These are phyloP conservation scores for Amanita jacksonii DNA, from an alignment of 768 basidiomycete species.

Conservation along the genomic window DNA sequence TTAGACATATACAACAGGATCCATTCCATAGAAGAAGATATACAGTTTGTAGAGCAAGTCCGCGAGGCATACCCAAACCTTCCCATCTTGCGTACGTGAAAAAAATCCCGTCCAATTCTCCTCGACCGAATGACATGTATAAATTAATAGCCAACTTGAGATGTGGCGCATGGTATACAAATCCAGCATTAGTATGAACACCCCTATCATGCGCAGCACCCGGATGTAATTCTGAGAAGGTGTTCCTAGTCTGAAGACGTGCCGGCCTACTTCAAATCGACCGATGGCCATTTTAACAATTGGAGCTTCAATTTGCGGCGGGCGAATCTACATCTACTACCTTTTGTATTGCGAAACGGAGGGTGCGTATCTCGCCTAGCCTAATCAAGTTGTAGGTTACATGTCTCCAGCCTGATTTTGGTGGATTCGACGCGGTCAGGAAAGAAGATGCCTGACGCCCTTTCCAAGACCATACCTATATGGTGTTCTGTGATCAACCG, in stretches of 20 bases:
- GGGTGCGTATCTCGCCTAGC: conserved; percentile 40
- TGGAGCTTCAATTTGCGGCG: conserved; percentile 83
- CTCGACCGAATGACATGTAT: background rate
- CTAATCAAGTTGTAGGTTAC: conserved; percentile 2
- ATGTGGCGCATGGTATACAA: conserved; percentile 91
- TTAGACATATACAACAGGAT: conserved; percentile 80
- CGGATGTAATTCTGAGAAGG: conserved; percentile 5
- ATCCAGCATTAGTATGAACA: conserved; percentile 48
- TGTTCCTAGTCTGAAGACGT: conserved; percentile 21
- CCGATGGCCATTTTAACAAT: conserved; percentile 77
- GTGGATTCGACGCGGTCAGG: conserved; percentile 92
- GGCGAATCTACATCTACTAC: conserved; percentile 73
- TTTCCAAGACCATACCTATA: conserved; percentile 89
- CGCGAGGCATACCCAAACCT: conserved; percentile 30
- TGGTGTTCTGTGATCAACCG: conserved; percentile 91
- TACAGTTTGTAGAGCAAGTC: conserved; percentile 54
- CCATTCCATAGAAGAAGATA: conserved; percentile 77
- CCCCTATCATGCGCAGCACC: background rate
- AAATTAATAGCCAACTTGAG: conserved; percentile 76
- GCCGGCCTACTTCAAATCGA: conserved; percentile 86
- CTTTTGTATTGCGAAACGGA: conserved; percentile 37
- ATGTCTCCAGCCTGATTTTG: conserved; percentile 53
- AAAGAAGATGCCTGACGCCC: conserved; percentile 89
- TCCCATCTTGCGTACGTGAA: conserved; percentile 46
- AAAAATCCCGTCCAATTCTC: background rate